Evolutionary conservation across 441 rosid genomes (phyloP).

Genomic region (Metrosideros polymorpha): DNA sequence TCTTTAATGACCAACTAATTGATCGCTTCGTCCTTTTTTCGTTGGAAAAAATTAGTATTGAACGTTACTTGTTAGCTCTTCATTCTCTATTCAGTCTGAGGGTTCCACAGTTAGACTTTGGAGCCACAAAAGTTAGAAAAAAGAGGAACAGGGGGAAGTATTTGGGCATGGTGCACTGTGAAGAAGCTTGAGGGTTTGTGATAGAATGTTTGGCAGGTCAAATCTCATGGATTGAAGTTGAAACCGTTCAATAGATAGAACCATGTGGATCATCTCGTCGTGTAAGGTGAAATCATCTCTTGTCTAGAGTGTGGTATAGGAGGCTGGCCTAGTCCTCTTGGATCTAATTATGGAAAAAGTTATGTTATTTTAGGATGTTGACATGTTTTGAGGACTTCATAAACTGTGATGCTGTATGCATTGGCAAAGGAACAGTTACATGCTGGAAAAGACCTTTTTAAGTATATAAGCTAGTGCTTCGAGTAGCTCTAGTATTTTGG

Average conservation of each 20-base stretch:
- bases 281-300: not conserved
- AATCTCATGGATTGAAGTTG: not conserved
- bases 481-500: not conserved
- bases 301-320: not conserved
- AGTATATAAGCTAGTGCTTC: not conserved
- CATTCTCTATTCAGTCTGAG: not conserved
- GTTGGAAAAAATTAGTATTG: not conserved
- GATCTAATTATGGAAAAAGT: not conserved
- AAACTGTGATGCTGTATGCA: not conserved
- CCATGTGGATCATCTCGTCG: not conserved
- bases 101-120: not conserved
- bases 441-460: not conserved
- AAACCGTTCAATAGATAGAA: not conserved
- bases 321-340: not conserved
- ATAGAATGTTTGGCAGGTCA: not conserved
- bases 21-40: not conserved
- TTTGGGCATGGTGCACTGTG: not conserved
- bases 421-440: not conserved
- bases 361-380: not conserved
- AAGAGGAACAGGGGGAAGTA: not conserved
- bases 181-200: not conserved
- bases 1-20: not conserved
- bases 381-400: not conserved
- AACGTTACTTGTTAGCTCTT: not conserved
- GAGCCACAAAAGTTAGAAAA: not conserved